phyloP scores from a whole-genome alignment of 768 basidiomycete species.

The Rhodotorula diobovata region DNA sequence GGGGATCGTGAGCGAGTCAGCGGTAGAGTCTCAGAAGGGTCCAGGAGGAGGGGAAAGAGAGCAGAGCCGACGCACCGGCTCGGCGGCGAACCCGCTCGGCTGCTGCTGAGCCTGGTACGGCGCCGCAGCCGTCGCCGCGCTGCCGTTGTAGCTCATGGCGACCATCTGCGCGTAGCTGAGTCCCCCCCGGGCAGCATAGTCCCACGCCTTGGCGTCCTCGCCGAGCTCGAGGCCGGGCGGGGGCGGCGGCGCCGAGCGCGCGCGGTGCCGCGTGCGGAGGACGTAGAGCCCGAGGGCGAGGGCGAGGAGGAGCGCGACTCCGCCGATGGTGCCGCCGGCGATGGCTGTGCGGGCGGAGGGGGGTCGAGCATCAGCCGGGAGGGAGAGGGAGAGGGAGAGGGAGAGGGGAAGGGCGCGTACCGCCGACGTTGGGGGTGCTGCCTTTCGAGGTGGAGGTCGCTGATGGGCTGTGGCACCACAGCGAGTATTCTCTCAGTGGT shows the following conservation, averaged over 20 bases:
- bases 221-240: not conserved
- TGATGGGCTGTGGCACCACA: not conserved
- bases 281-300: not conserved
- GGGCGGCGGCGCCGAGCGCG: not conserved
- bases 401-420: not conserved
- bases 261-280: not conserved
- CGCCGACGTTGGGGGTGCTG: not conserved
- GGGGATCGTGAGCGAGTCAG: no score
- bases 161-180: slow-evolving; percentile 12
- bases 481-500: not conserved
- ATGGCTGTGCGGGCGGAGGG: not conserved
- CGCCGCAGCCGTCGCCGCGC: not conserved
- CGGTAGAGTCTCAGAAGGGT: not conserved
- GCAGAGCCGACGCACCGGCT: not conserved
- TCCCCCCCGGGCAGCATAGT: not conserved
- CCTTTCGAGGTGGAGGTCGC: not conserved
- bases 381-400: not conserved
- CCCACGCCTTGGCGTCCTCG: not conserved
- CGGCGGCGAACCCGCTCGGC: not conserved
- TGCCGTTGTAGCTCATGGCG: not conserved
- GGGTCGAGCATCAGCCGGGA: not conserved
- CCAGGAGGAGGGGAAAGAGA: no score
- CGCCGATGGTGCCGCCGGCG: slow-evolving; percentile 19
- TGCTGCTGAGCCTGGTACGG: not conserved
- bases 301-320: slow-evolving; percentile 1